Conservation (phyloP, 2,329 filamentous ascomycete species). For the Podosphaera aphanis region DNA sequence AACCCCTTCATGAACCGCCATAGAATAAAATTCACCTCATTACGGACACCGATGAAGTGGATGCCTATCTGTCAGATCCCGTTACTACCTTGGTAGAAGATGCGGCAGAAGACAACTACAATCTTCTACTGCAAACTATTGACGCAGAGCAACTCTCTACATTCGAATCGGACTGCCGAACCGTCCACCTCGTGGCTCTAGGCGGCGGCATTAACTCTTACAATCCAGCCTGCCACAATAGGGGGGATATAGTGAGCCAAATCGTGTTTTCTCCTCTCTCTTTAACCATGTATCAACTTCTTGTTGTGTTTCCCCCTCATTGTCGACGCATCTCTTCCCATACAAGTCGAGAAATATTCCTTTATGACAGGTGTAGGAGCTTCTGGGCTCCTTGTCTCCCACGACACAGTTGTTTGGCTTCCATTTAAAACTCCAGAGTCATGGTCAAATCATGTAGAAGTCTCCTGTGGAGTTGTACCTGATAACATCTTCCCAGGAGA, state of each 20-base stretch:
- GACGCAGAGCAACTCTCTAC: too few species aligned
- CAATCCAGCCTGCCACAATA: too few species aligned
- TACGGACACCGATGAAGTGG: too few species aligned
- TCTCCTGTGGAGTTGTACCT: neutral
- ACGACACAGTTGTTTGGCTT: neutral
- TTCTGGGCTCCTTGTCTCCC: neutral
- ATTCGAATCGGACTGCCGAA: too few species aligned
- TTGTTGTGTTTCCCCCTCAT: neutral
- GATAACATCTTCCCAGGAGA: neutral
- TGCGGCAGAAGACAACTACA: neutral
- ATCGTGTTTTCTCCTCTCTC: neutral
- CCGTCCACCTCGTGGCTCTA: too few species aligned
- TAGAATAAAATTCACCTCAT: too few species aligned
- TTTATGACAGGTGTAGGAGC: neutral
- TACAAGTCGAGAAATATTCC: neutral
- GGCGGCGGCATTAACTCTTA: too few species aligned
- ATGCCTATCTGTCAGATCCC: too few species aligned
- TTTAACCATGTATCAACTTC: neutral
- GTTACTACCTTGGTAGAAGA: neutral
- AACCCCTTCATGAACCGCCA: too few species aligned
- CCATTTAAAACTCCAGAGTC: neutral
- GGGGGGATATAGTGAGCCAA: too few species aligned
- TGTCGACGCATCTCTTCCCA: neutral
- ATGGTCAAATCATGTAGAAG: neutral
- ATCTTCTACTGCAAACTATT: constrained; percentile 6